A percentile compares a stretch with the other conserved stretches of the same genome.
These are phyloP conservation scores for Escallonia herrerae DNA, from an alignment of 129 eudicot species.

Conservation along the genomic window DNA sequence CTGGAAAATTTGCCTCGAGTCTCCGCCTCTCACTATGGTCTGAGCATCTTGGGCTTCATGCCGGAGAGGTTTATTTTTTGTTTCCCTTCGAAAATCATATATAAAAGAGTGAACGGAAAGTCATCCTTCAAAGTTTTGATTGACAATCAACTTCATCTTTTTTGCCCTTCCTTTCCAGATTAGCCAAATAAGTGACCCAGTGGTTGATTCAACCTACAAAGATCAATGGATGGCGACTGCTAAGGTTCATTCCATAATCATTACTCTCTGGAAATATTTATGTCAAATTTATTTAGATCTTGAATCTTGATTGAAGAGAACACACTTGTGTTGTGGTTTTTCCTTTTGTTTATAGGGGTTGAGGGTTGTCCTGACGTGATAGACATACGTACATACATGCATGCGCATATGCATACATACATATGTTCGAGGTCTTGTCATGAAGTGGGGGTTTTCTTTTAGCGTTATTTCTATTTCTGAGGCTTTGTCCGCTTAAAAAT, in stretches of 20 bases:
- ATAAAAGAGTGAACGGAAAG: neutral
- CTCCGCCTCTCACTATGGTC: conserved; percentile 94
- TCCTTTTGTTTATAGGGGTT: too few species aligned
- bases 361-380: too few species aligned
- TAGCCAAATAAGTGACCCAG: conserved; percentile 68
- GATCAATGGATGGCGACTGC: conserved; percentile 98
- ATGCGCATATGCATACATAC: too few species aligned
- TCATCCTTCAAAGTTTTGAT: neutral
- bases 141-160: conserved; percentile 7
- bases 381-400: too few species aligned
- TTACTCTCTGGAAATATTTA: neutral
- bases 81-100: neutral
- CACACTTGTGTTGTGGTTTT: too few species aligned
- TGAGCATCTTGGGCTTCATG: conserved; percentile 91
- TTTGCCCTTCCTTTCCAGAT: conserved; percentile 37
- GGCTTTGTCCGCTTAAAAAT: too few species aligned
- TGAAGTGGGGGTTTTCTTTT: too few species aligned
- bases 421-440: too few species aligned
- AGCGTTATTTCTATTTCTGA: too few species aligned
- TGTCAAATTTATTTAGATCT: too few species aligned
- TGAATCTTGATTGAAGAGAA: too few species aligned
- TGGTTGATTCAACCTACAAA: conserved; percentile 84
- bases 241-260: conserved; percentile 36
- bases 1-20: conserved; percentile 89
- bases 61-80: conserved; percentile 49